Evolutionary conservation across 345 rosid genomes (phyloP), one percentile per base, ranked within the genome.

Genomic region (Excoecaria agallocha): DNA sequence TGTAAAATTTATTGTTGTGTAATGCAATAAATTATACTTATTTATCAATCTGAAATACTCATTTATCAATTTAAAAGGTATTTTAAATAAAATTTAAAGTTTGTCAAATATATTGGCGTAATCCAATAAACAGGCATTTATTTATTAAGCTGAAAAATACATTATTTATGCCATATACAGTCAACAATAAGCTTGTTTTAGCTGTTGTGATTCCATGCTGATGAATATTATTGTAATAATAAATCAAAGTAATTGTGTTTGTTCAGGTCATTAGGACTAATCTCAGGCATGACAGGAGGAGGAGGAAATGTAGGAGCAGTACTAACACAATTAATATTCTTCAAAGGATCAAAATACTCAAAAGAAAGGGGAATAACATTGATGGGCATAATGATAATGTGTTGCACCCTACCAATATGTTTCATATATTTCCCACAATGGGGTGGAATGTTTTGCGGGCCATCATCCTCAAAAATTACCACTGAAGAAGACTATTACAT

Each of bases 391-490:
- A 92, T 89, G 97, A 83, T 92, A 8, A 76, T 94, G 2, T 85
- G 83, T n/a, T 92, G 97, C 87, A 70, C 91, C 43, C 45, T 74
- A 11, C 77, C 97, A 8, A 76, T 87, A n/a, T 79, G 85, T 22
- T 69, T 94, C 0, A 82, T 92, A 24, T 75, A 89, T 77, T 94
- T 94, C 80, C 98, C 98, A 4, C 97, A 92, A 51, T 92, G 98
- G 98, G 98, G 97, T 35, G 97, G 98, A 66, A 92, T 94, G 95
- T 87, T 94, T 65, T 86, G 85, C 50, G 90, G 95, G 7, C 96
- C 97, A 2, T 87, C 93, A 0, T 73, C 87, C 4, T 48, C 69
- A 43, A 78, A 79, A 35, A 50, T 69, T 8, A 62, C 85, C 12
- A 85, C 86, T 0, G 98, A 92, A 80, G 94, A 94, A 84, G 93